Percentiles rank a stretch among this genome's conserved stretches.
Conservation (phyloP, 352 stramenopile genomes). For the Salisapilia sapeloensis region DNA sequence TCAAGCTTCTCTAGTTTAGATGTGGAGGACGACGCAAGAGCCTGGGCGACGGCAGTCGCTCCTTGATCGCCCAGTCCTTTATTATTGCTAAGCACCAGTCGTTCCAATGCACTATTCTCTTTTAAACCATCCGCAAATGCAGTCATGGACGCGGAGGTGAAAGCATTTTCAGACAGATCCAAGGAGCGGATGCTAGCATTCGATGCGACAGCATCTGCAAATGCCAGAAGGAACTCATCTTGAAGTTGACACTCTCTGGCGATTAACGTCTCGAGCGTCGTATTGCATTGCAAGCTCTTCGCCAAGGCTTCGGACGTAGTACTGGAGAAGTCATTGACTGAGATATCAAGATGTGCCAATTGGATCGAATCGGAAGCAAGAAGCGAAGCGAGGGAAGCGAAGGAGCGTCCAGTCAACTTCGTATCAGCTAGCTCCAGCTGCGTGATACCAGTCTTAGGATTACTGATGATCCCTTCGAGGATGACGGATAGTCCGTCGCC, state of each 20-base stretch:
- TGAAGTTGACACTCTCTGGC: constrained; percentile 48
- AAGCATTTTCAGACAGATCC: constrained; percentile 54
- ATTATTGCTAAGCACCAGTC: constrained; percentile 41
- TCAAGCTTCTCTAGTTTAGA: constrained; percentile 39
- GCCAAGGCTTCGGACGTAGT: constrained; percentile 19
- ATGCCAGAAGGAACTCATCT: constrained; percentile 14
- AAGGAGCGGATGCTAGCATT: constrained; percentile 35
- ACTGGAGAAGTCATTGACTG: constrained; percentile 36
- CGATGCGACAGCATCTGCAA: constrained; percentile 19
- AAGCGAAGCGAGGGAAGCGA: constrained; percentile 24
- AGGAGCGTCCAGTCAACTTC: constrained; percentile 18
- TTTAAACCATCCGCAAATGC: constrained; percentile 22
- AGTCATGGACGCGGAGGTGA: constrained; percentile 13
- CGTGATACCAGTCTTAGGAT: constrained; percentile 10
- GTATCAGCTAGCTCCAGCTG: constrained; percentile 29
- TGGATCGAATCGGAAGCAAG: no score
- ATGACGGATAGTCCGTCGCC: constrained; percentile 21
- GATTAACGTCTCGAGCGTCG: constrained; percentile 39
- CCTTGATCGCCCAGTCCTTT: constrained; percentile 28
- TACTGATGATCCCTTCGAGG: constrained; percentile 16
- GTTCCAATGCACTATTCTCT: constrained; percentile 22
- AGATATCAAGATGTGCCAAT: constrained; percentile 4
- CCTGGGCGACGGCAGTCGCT: constrained; percentile 13
- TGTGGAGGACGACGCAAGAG: constrained; percentile 14
- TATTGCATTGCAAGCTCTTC: no score